phyloP scores from a whole-genome alignment of 495 filamentous ascomycete species.

The Penicillium flavigenum region DNA sequence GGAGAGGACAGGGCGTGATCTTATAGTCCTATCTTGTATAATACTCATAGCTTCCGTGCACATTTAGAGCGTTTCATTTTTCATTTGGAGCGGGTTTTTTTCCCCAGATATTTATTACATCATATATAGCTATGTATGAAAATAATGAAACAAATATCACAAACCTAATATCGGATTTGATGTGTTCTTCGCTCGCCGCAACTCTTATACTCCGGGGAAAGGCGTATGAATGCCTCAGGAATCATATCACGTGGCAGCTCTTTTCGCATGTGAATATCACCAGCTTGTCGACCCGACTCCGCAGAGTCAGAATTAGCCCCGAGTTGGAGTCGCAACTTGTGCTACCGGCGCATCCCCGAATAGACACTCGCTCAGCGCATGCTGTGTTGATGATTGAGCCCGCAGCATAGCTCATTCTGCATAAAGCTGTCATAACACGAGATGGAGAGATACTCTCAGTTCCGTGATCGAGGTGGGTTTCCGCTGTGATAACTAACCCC shows the following conservation, averaged over 20 bases:
- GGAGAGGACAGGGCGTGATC: slow-evolving; percentile 15
- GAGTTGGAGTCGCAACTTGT: slow-evolving; percentile 1
- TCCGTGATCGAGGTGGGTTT: slow-evolving; percentile 77
- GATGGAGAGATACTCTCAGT: slow-evolving; percentile 99
- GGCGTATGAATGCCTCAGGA: slow-evolving; percentile 1
- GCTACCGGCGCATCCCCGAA: background rate
- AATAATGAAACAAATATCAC: background rate
- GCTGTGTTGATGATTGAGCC: background rate
- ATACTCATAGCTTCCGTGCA: slow-evolving; percentile 12
- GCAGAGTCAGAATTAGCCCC: background rate
- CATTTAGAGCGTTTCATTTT: slow-evolving; percentile 1
- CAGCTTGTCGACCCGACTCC: slow-evolving; percentile 2
- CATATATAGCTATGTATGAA: background rate
- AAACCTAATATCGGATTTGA: background rate
- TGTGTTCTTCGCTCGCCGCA: background rate
- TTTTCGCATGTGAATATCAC: slow-evolving; percentile 10
- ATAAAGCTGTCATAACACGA: background rate
- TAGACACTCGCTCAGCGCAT: background rate
- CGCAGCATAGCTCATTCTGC: background rate
- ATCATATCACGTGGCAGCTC: slow-evolving; percentile 1
- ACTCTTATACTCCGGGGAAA: background rate
- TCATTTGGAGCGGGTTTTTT: background rate
- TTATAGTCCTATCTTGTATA: slow-evolving; percentile 21
- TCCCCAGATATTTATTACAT: background rate
- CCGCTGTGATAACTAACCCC: slow-evolving; percentile 3